Conservation (phyloP, 2,329 filamentous ascomycete genomes). For the Epichloe uncinata region DNA sequence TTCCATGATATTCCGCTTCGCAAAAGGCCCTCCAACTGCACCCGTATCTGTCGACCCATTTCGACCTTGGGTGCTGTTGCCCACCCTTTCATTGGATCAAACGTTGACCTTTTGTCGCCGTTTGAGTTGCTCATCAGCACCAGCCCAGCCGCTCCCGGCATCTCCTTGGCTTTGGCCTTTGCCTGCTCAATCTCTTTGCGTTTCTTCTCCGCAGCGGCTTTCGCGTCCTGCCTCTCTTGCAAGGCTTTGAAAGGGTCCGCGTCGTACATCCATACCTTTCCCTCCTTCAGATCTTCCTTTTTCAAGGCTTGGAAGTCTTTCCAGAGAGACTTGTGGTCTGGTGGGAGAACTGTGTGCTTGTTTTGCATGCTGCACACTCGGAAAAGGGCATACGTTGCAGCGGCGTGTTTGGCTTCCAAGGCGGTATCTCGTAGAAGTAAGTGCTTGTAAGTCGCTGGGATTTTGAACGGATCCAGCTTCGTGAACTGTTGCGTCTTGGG, state of each 20-base stretch:
- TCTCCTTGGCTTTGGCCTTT: conserved; percentile 53
- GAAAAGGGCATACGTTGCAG: conserved; percentile 82
- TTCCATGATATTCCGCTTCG: conserved; percentile 79
- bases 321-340: conserved; percentile 81
- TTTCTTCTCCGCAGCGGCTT: conserved; percentile 65
- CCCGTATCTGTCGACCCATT: conserved; percentile 70
- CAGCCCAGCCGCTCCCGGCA: conserved; percentile 44
- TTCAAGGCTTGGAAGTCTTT: conserved; percentile 81
- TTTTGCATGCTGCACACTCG: conserved; percentile 93
- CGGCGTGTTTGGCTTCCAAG: conserved; percentile 85
- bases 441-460: conserved; percentile 64
- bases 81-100: conserved; percentile 60
- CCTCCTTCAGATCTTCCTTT: conserved; percentile 63
- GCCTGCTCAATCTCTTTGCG: conserved; percentile 55
- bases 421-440: conserved; percentile 64
- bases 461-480: conserved; percentile 66
- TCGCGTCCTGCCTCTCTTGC: conserved; percentile 67
- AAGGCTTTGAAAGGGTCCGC: conserved; percentile 82
- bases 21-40: conserved; percentile 67
- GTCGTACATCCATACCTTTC: conserved; percentile 80
- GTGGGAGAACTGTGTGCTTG: conserved; percentile 85
- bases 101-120: conserved; percentile 17
- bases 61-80: conserved; percentile 78
- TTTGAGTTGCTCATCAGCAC: conserved; percentile 34
- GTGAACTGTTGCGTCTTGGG: conserved; percentile 70